Evolutionary conservation across 2,329 filamentous ascomycete genomes (phyloP), one percentile per base, ranked within the genome.

Genomic region (Xylaria sp.): DNA sequence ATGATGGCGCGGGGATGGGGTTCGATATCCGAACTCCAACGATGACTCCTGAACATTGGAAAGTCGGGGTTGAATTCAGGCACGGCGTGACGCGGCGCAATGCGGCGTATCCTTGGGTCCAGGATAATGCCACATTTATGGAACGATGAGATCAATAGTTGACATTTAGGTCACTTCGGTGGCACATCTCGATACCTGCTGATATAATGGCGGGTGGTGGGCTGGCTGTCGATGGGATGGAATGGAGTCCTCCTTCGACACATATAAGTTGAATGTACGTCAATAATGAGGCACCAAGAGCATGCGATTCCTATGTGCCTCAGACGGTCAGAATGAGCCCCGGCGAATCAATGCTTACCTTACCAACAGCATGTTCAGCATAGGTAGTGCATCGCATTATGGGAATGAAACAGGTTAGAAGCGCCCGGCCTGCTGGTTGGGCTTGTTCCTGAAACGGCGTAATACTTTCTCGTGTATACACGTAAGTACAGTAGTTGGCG

Each of bases 21-120:
- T 46, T 66, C 46, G 55, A 48, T 53, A 20, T 56, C 55, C 55
- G 60, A 63, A 25, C 25, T 32, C 15, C 10, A 20, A 55, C 28
- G 13, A 39, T 18, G 18, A 18, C n/a, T 30, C 36, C 39, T 18
- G n/a, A 45, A 63, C 59, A 41, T 34, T 13, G n/a, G 25, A 52
- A 18, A 28, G 12, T 30, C 23, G 52, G 43, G 28, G 43, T 41
- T 20, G 34, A 58, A 36, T 46, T 30, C 34, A 45, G 59, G 52
- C n/a, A 53, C 28, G 30, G 62, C 10, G 36, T 45, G 25, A 43
- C 32, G 25, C 43, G 32, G 57, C 32, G 50, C 28, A 39, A 39
- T 28, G 39, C 39, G n/a, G 13, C 15, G 36, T 30, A 46, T 41
- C 43, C n/a, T 34, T 50, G 32, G 43, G 34, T 53, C 23, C 18